Conservation (phyloP, 2,329 filamentous ascomycete genomes). For the Aspergillus clavatus region DNA sequence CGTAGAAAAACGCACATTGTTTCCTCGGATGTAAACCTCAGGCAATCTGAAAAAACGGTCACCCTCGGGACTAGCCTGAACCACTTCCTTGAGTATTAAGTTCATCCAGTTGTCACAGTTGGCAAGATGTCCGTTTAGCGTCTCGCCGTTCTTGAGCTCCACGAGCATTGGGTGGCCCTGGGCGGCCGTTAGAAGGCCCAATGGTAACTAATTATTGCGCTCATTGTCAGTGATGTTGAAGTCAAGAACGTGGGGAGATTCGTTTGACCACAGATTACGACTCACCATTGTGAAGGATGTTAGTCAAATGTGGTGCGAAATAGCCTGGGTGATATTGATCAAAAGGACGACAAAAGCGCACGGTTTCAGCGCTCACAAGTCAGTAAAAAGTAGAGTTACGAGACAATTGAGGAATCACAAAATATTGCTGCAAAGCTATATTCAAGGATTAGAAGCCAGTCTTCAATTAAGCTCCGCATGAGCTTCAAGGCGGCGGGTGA, state of each 20-base stretch:
- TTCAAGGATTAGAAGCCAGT: not conserved
- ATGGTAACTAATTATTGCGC: slow-evolving; percentile 48
- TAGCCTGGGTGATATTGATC: not conserved
- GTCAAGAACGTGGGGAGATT: not conserved
- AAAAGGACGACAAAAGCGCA: not conserved
- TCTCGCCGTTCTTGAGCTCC: slow-evolving; percentile 96
- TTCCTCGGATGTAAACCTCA: slow-evolving; percentile 94
- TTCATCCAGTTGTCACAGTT: slow-evolving; percentile 99
- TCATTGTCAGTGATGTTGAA: not conserved
- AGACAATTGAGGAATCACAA: no score
- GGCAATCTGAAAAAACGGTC: slow-evolving; percentile 89
- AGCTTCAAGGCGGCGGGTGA: slow-evolving; percentile 12
- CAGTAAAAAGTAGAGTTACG: no score
- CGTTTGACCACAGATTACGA: not conserved
- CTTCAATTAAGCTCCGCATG: slow-evolving; percentile 17
- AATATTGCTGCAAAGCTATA: no score
- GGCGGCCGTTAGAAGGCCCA: slow-evolving; percentile 85
- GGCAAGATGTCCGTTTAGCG: slow-evolving; percentile 90
- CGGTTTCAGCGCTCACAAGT: no score
- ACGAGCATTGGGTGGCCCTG: slow-evolving; percentile 98
- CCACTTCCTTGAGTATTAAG: slow-evolving; percentile 90
- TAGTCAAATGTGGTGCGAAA: not conserved
- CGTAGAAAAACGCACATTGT: slow-evolving; percentile 65
- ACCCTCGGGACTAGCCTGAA: slow-evolving; percentile 91
- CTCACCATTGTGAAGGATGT: not conserved